Percentiles rank a stretch among this genome's conserved stretches.
These are phyloP conservation scores for Blastobotrys persicus DNA, from an alignment of 1,139 yeast genomes.

Conservation along the genomic window DNA sequence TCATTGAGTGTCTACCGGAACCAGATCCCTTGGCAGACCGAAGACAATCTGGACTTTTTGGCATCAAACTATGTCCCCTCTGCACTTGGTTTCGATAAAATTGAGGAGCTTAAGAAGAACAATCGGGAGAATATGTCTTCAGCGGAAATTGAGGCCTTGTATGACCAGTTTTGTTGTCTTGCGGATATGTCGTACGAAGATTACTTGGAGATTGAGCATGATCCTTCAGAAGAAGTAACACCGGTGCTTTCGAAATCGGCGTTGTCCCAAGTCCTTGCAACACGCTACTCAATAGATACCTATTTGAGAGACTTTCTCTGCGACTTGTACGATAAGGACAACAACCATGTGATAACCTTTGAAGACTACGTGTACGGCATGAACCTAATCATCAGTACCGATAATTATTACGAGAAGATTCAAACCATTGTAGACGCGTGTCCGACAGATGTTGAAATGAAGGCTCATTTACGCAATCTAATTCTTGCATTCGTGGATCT, in stretches of 20 bases:
- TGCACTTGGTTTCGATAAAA: conserved; percentile 15
- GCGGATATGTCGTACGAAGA: conserved; percentile 18
- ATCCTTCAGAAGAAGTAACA: not conserved
- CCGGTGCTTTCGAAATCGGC: conserved; percentile 17
- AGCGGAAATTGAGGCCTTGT: conserved; percentile 29
- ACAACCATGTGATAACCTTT: conserved; percentile 26
- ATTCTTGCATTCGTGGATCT: conserved; percentile 24
- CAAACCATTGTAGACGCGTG: conserved; percentile 5
- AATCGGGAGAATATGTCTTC: conserved; percentile 15
- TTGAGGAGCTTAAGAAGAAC: conserved; percentile 11
- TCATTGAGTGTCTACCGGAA: conserved; percentile 6
- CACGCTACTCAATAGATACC: conserved; percentile 13
- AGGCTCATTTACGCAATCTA: conserved; percentile 19
- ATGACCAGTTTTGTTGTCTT: conserved; percentile 29
- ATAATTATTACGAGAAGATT: conserved; percentile 9
- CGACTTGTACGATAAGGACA: conserved; percentile 25
- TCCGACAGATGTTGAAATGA: conserved; percentile 6
- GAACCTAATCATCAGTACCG: conserved; percentile 14
- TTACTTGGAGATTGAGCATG: not conserved
- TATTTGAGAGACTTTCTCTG: conserved; percentile 21
- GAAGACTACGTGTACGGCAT: conserved; percentile 24
- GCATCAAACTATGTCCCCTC: conserved; percentile 3
- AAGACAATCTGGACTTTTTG: conserved; percentile 16
- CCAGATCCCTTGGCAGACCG: conserved; percentile 24
- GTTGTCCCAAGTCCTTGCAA: conserved; percentile 21